Base-by-base conservation (phyloP, 1,284 basidiomycete genomes). In the Omphalotus olearius region DNA sequence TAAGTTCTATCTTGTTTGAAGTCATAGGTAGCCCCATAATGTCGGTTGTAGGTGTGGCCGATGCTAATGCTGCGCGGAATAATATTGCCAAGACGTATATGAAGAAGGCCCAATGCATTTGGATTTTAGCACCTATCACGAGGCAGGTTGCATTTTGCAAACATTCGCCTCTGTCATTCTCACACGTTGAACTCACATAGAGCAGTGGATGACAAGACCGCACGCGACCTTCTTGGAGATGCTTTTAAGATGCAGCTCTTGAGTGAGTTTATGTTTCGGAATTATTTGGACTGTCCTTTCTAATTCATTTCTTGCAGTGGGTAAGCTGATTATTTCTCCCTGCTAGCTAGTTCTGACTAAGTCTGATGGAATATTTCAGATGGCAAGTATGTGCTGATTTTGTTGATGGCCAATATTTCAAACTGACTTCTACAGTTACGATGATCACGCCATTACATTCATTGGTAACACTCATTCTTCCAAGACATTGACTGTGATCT, bases 171-270 rank as follows among this genome's bases (percentile, higher is more conserved):
- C 16, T n/a, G 13, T 40, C n/a, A 11, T 10, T 17, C 38, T 26
- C 16, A 30, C 23, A n/a, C 3, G 5, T 23, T 23, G 23, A 23
- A 23, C 11, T 28, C 11, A 6, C 10, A 41, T 72, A 64, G 78
- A 16, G 79, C 79, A 30, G 78, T 82, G 0, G 76, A 80, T 52
- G 77, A 80, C 57, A 81, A 82, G 64, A 78, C 78, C 7, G 80
- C 80, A 0, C 70, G 75, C 67, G 80, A 82, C 60, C 64, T 82
- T 17, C 70, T 83, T 33, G 79, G 79, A 0, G 79, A 83, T 51
- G 81, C 80, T 0, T 83, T 83, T 63, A 79, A 74, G 58, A 73
- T 75, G 59, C 81, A 83, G 59, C 62, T 83, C 3, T 76, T 80
- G 74, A 82, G 79, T 82, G 59, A 58, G 77, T 72, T 18, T n/a